Evolutionary conservation across 495 filamentous ascomycete species (phyloP), one percentile per base, ranked within the genome.

Genomic region (Neurospora sp.): DNA sequence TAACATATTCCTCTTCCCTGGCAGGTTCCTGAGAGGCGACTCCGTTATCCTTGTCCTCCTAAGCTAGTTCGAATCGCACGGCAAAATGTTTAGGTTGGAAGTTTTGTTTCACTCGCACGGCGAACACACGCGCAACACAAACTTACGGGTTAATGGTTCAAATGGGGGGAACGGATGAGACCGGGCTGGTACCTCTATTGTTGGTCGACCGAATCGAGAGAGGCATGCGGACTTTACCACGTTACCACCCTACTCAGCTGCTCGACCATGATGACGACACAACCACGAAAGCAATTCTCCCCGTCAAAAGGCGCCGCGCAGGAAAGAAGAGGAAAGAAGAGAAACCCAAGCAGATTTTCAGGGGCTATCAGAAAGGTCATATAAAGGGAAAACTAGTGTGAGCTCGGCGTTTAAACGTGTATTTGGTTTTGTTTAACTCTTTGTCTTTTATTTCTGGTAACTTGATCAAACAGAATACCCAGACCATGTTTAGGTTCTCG

Each of bases 11-110:
- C 20, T 3, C 20, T 12, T 39, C 10, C 20, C 48, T 59, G 48
- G 70, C 77, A 97, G 94, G 91, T 98, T 98, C 81, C 84, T 98
- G 72, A 88, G 95, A 78, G 95, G 95, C 70, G 95, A 98, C 83
- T 93, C 91, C 45, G 94, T 98, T 73, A 96, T 98, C 79, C 83
- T 98, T 73, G 94, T 98, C 53, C 83, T 97, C 73, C 87, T 97
- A 72, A 97, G 93, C 85, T 97, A 80, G 53, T 65, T 65, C 27
- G 53, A 65, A 65, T 35, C 27, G 27, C 27, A 65, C 27, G 31
- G 53, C 27, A 65, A 61, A 17, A 8, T 16, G 27, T 8, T 16
- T 2, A 35, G 3, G 12, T 35, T 35, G 27, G 53, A 35, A 1
- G 53, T 17, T 35, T 59, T 65, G 12, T 31, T 65, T 16, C 2